These are phyloP conservation scores for Syzygium grande DNA, from an alignment of 345 rosid species.

Conservation along the genomic window DNA sequence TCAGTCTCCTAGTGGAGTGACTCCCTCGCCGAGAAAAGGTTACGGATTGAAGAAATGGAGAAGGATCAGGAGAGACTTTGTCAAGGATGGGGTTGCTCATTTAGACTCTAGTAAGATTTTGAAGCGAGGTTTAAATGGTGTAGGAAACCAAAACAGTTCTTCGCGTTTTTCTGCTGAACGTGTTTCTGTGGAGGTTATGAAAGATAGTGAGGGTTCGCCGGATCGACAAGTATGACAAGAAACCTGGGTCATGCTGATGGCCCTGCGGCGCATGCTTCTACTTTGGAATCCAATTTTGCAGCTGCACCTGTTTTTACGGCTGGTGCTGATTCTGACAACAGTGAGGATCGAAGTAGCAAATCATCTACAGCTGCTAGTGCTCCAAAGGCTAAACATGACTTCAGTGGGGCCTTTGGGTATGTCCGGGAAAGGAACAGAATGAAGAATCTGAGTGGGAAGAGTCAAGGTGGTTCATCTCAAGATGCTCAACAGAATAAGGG, in stretches of 20 bases:
- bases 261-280: slow-evolving; percentile 18
- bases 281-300: slow-evolving; percentile 44
- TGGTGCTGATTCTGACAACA: slow-evolving; percentile 52
- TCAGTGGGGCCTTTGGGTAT: slow-evolving; percentile 22
- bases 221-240: slow-evolving; percentile 28
- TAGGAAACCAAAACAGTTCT: slow-evolving; percentile 32
- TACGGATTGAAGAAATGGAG: slow-evolving; percentile 82
- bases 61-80: slow-evolving; percentile 55
- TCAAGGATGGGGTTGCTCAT: slow-evolving; percentile 31
- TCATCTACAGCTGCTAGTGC: slow-evolving; percentile 74
- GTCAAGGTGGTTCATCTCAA: slow-evolving; percentile 25
- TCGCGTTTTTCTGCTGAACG: slow-evolving; percentile 18
- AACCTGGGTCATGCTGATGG: slow-evolving; percentile 22
- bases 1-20: not conserved
- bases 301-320: slow-evolving; percentile 35
- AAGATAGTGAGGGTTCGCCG: slow-evolving; percentile 31
- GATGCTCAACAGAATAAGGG: slow-evolving; percentile 41
- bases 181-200: slow-evolving; percentile 18
- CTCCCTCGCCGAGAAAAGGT: slow-evolving; percentile 37
- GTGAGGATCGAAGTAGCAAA: slow-evolving; percentile 66
- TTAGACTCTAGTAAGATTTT: slow-evolving; percentile 39
- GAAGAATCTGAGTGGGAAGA: slow-evolving; percentile 41
- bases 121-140: slow-evolving; percentile 49
- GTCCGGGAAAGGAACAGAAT: slow-evolving; percentile 31
- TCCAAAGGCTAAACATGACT: slow-evolving; percentile 39